phyloP scores from a whole-genome alignment of 2,329 filamentous ascomycete species.

The Samsoniella hepiali region DNA sequence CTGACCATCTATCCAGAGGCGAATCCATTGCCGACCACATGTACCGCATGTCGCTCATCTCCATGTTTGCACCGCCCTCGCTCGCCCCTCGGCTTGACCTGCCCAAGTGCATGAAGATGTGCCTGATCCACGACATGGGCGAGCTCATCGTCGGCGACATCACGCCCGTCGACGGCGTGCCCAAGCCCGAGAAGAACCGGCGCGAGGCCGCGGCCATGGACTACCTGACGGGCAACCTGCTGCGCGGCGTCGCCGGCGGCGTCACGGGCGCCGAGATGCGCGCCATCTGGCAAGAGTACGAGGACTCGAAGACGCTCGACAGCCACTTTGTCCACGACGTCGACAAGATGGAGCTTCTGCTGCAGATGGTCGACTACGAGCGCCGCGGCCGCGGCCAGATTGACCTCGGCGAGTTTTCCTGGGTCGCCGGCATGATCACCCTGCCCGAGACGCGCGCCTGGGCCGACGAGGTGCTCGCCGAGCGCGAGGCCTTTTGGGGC shows the following conservation, averaged over 20 bases:
- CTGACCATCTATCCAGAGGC: conserved; percentile 44
- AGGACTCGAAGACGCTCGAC: conserved; percentile 79
- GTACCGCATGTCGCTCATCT: conserved; percentile 98
- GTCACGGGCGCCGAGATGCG: conserved; percentile 69
- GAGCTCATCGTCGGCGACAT: conserved; percentile 95
- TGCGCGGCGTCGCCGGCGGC: conserved; percentile 74
- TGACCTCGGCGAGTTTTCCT: conserved; percentile 83
- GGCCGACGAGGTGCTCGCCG: conserved; percentile 71
- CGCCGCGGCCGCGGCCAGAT: conserved; percentile 60
- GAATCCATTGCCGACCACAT: conserved; percentile 98
- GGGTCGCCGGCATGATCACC: conserved; percentile 69
- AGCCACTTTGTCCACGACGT: conserved; percentile 92
- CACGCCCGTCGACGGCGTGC: conserved; percentile 82
- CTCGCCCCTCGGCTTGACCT: conserved; percentile 72
- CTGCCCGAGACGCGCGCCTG: conserved; percentile 77
- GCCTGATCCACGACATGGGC: conserved; percentile 95
- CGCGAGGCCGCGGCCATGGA: conserved; percentile 90
- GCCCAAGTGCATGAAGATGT: conserved; percentile 87
- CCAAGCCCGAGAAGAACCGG: conserved; percentile 83
- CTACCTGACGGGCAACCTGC: conserved; percentile 70
- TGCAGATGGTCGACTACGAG: conserved; percentile 98
- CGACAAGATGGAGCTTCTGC: conserved; percentile 91
- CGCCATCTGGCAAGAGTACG: conserved; percentile 91
- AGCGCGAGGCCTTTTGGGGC: conserved; percentile 73
- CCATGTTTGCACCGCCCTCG: conserved; percentile 79